Conservation (phyloP, 345 rosid genomes). For the Camelina hispida region DNA sequence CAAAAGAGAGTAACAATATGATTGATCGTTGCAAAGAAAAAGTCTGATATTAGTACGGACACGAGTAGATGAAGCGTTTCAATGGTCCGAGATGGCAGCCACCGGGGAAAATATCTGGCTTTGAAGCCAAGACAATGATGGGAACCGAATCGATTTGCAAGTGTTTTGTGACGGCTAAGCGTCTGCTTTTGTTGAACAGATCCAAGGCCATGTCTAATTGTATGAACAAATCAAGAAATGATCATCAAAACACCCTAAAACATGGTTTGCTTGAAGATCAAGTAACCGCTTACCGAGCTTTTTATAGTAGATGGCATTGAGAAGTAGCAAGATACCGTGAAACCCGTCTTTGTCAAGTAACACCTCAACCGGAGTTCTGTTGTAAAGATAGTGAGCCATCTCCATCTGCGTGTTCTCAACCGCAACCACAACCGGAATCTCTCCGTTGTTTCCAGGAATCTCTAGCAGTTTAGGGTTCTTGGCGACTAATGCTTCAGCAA, state of each 20-base stretch:
- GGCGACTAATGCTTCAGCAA: constrained; percentile 38
- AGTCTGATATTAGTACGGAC: constrained; percentile 30
- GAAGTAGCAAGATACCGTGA: constrained; percentile 38
- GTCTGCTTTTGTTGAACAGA: constrained; percentile 35
- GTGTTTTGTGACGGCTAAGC: constrained; percentile 46
- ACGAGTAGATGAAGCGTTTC: constrained; percentile 40
- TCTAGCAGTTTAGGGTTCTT: constrained; percentile 43
- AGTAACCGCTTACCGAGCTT: constrained; percentile 42
- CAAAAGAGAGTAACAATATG: background rate
- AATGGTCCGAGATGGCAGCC: constrained; percentile 36
- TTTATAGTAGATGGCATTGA: constrained; percentile 40
- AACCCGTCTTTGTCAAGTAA: constrained; percentile 39
- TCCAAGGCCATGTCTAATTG: constrained; percentile 43
- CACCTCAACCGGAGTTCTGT: constrained; percentile 40
- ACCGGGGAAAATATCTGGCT: constrained; percentile 43
- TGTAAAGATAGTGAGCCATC: constrained; percentile 46
- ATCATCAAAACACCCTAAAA: background rate
- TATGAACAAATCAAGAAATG: constrained; percentile 5
- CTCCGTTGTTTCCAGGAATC: constrained; percentile 44
- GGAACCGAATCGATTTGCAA: constrained; percentile 42
- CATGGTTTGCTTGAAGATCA: constrained; percentile 15
- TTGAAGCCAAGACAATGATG: constrained; percentile 46
- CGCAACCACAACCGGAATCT: constrained; percentile 43
- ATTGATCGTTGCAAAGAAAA: constrained; percentile 9
- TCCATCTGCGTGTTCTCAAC: constrained; percentile 41